Conservation (phyloP, 176 grass and related monocot genomes). For the Tillandsia fasciculata region DNA sequence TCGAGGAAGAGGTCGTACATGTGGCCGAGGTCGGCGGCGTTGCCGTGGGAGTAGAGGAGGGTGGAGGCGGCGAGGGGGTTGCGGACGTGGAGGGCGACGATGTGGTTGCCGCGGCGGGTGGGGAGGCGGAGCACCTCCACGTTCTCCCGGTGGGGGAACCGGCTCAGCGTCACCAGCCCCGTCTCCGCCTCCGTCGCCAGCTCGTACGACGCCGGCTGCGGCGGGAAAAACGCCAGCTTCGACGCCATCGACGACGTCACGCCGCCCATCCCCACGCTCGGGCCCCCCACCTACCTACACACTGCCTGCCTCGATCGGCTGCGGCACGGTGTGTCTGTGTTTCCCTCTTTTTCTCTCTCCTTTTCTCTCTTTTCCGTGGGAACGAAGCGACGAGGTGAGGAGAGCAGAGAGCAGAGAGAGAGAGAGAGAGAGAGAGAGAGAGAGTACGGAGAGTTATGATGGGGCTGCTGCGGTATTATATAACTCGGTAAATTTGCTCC, state of each 20-base stretch:
- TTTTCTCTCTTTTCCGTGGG: too few relatives aligned
- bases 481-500: too few relatives aligned
- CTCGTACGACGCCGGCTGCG: conserved; percentile 72
- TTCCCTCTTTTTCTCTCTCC: too few relatives aligned
- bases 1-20: conserved; percentile 89
- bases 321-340: too few relatives aligned
- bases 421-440: too few relatives aligned
- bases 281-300: background rate
- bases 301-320: too few relatives aligned
- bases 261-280: conserved; percentile 46
- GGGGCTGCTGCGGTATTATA: too few relatives aligned
- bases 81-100: conserved; percentile 68
- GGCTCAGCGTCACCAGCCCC: conserved; percentile 51
- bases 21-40: conserved; percentile 85
- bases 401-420: too few relatives aligned
- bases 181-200: conserved; percentile 40
- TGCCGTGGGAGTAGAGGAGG: conserved; percentile 82
- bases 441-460: too few relatives aligned
- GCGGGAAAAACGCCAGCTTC: conserved; percentile 95
- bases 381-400: too few relatives aligned
- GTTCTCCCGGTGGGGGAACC: conserved; percentile 69
- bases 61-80: conserved; percentile 65
- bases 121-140: conserved; percentile 69
- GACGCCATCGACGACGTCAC: conserved; percentile 91
- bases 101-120: conserved; percentile 43